Evolutionary conservation across 805 yeast genomes (phyloP).

Genomic region (Wickerhamomyces canadensis): DNA sequence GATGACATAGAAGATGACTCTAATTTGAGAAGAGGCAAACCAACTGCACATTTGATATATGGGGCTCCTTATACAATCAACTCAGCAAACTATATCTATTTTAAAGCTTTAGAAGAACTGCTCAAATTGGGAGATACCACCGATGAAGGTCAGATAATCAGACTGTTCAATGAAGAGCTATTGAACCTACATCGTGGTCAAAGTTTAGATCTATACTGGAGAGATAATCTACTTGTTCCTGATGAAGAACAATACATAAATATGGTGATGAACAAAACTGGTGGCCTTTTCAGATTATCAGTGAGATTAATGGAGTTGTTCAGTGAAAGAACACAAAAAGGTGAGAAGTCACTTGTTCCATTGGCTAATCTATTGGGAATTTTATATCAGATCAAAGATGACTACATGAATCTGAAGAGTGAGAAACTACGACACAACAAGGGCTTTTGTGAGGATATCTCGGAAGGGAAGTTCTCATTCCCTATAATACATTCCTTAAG

Average conservation of each 20-base stretch:
- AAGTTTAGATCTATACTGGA: constrained; percentile 84
- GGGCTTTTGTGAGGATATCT: constrained; percentile 80
- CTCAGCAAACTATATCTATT: constrained; percentile 78
- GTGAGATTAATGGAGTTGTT: constrained; percentile 52
- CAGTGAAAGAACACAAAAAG: constrained; percentile 4
- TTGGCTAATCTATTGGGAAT: constrained; percentile 76
- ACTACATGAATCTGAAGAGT: constrained; percentile 63
- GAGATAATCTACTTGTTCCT: constrained; percentile 60
- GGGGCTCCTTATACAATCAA: constrained; percentile 82
- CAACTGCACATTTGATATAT: constrained; percentile 71
- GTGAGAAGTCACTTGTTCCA: constrained; percentile 40
- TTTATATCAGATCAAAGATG: constrained; percentile 82
- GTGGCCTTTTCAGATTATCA: constrained; percentile 78
- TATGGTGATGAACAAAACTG: constrained; percentile 88
- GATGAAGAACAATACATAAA: constrained; percentile 56
- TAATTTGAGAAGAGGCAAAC: constrained; percentile 63
- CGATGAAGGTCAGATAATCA: constrained; percentile 1
- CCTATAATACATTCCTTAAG: constrained; percentile 70
- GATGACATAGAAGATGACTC: constrained; percentile 90
- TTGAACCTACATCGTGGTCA: constrained; percentile 83
- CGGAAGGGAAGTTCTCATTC: constrained; percentile 85
- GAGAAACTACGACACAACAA: constrained; percentile 49
- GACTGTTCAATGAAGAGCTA: constrained; percentile 63
- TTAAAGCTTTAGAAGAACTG: constrained; percentile 56
- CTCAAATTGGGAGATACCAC: constrained; percentile 22